Evolutionary conservation across 2,329 filamentous ascomycete genomes (phyloP), one percentile per base, ranked within the genome.

Genomic region (Tympanopsis confertula): DNA sequence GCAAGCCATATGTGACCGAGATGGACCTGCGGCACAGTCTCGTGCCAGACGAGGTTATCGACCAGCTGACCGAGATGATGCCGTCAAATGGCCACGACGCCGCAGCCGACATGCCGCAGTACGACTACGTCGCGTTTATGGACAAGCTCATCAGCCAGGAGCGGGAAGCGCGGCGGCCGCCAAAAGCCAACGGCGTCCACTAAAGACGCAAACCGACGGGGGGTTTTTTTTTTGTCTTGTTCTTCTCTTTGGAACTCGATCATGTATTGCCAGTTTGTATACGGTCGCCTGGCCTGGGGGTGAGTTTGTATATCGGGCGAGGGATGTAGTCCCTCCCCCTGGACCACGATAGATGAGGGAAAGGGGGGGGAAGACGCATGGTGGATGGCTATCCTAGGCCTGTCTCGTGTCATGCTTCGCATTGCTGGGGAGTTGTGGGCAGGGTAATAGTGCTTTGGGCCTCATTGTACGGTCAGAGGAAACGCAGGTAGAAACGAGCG

Each of bases 1-100:
- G 91, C 47, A 98, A 98, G 69, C 88, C 89, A 10, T 98, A 98
- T 57, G 91, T 98, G 28, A 98, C 91, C 4, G 91, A 98, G 63
- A 83, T 98, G 66, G 91, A 98, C 57, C 73, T 98, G 41, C 77
- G 89, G 42, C 91, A 98, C 60, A 91, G 83, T 32, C 74, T 98
- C 28, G 93, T 98, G 26, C 91, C 91, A 0, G 91, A 98, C 54
- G 89, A 96, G 54, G 83, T 98, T 45, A 95, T 98, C 52, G 88
- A 95, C 44, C 85, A 94, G 58, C 70, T 98, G 35, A 70, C 91
- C 38, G 74, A 83, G 51, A 85, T 86, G 37, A 94, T 98, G 72
- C 91, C 91, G 1, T 54, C 65, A 38, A 88, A 95, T 56, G 74
- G 69, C 37, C 7, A 26, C 22, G 22, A n/a, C 7, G 22, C 7